These are phyloP conservation scores for Geotrichum bryndzae DNA, from an alignment of 1,139 yeast genomes.

Conservation along the genomic window DNA sequence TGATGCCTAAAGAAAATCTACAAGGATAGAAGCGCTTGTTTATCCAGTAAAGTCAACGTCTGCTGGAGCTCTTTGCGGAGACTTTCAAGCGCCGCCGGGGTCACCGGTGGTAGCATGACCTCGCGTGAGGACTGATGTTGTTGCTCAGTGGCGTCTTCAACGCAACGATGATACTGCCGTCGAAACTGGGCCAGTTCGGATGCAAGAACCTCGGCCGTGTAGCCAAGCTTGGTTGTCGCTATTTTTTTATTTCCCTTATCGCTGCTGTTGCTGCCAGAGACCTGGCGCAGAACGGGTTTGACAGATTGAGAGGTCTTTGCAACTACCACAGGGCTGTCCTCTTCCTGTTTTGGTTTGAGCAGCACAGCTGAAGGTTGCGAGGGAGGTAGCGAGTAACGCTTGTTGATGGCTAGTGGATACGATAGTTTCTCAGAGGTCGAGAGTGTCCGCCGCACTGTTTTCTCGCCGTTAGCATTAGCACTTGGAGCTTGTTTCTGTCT, in stretches of 20 bases:
- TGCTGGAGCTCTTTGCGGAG: constrained; percentile 23
- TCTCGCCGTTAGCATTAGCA: background rate
- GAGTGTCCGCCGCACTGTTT: background rate
- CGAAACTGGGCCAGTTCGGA: constrained; percentile 21
- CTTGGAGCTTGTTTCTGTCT: background rate
- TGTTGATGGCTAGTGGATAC: background rate
- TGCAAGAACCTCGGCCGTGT: constrained; percentile 15
- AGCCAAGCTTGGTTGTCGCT: background rate
- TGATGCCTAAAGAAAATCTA: background rate
- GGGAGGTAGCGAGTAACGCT: background rate
- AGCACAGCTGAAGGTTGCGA: background rate
- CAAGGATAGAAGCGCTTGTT: background rate
- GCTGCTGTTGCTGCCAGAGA: background rate
- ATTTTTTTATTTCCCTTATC: background rate
- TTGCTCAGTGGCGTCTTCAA: background rate
- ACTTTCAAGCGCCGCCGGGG: constrained; percentile 16
- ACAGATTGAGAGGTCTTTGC: background rate
- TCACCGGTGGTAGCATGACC: constrained; percentile 8
- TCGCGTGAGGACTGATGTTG: background rate
- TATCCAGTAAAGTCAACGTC: constrained; percentile 22
- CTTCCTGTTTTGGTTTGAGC: background rate
- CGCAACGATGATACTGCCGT: constrained; percentile 14
- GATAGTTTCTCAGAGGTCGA: background rate
- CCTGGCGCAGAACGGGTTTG: background rate
- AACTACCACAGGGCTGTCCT: background rate